phyloP scores from a whole-genome alignment of 2,329 filamentous ascomycete genomes.

The Aspergillus alliaceus region DNA sequence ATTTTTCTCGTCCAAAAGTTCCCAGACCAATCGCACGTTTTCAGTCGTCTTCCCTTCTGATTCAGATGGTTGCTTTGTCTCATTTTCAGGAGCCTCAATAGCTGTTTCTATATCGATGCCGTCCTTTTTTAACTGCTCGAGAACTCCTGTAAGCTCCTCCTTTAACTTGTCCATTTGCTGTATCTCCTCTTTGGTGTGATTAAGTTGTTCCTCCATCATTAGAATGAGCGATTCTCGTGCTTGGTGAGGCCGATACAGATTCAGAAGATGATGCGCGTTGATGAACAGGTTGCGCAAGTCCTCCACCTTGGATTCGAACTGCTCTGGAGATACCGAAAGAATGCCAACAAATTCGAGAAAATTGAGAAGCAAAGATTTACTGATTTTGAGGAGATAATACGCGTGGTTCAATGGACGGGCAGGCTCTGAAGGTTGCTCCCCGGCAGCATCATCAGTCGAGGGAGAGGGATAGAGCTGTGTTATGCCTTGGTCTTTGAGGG shows the following conservation, averaged over 20 bases:
- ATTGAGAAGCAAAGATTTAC: conserved; percentile 82
- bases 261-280: conserved; percentile 91
- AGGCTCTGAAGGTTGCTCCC: conserved; percentile 39
- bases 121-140: conserved; percentile 36
- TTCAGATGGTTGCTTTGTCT: conserved; percentile 1
- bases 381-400: conserved; percentile 69
- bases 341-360: conserved; percentile 82
- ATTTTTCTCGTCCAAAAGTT: conserved; percentile 36
- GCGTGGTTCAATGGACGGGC: conserved; percentile 51
- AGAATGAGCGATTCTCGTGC: conserved; percentile 82
- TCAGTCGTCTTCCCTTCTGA: conserved; percentile 23
- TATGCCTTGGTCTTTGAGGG: conserved; percentile 69
- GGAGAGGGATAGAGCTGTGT: conserved; percentile 65
- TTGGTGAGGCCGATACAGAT: conserved; percentile 92
- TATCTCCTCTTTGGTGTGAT: conserved; percentile 71
- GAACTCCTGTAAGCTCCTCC: conserved; percentile 58
- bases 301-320: conserved; percentile 69
- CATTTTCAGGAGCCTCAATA: conserved; percentile 4
- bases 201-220: conserved; percentile 83
- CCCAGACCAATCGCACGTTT: conserved; percentile 39
- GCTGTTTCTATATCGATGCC: conserved; percentile 21
- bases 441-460: conserved; percentile 56
- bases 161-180: conserved; percentile 74
- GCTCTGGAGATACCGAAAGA: conserved; percentile 64
- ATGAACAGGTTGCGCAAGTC: conserved; percentile 81